Evolutionary conservation across 192 early-diverging fungal genomes (phyloP).

Genomic region (Chytriomyces sp.): DNA sequence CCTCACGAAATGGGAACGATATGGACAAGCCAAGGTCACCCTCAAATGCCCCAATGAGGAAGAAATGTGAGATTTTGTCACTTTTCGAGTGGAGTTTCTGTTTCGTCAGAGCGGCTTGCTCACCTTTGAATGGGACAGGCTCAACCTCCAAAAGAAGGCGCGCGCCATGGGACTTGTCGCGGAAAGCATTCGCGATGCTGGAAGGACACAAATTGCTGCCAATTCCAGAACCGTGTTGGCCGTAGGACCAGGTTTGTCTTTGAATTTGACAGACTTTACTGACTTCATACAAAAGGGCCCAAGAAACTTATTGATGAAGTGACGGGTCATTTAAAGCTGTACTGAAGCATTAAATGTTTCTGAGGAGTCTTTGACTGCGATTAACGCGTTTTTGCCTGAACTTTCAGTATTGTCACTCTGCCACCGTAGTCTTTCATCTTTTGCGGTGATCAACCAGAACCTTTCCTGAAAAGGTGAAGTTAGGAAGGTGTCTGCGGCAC

Average conservation of each 20-base stretch:
- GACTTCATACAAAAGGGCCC: not conserved
- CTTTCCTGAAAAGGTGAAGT: too few species aligned
- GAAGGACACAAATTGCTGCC: slow-evolving; percentile 87
- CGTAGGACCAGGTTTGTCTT: slow-evolving; percentile 78
- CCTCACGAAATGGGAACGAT: slow-evolving; percentile 69
- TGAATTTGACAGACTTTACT: not conserved
- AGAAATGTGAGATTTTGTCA: slow-evolving; percentile 72
- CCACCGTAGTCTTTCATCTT: too few species aligned
- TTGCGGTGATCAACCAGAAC: too few species aligned
- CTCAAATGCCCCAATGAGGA: slow-evolving; percentile 76
- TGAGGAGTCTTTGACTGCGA: too few species aligned
- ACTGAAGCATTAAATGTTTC: too few species aligned
- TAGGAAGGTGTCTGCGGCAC: too few species aligned
- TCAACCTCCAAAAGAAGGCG: slow-evolving; percentile 67
- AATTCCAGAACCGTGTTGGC: slow-evolving; percentile 91
- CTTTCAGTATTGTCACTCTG: too few species aligned
- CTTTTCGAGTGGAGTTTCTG: not conserved
- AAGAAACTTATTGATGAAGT: slow-evolving; percentile 30
- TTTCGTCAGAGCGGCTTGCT: slow-evolving; percentile 26
- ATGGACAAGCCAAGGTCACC: slow-evolving; percentile 85
- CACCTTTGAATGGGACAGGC: slow-evolving; percentile 42
- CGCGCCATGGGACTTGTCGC: slow-evolving; percentile 62
- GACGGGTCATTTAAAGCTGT: slow-evolving; percentile 23
- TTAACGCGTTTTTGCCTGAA: too few species aligned
- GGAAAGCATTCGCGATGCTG: slow-evolving; percentile 85